These are phyloP conservation scores for Plasmodium reichenowi DNA, from an alignment of 169 alveolate species.

Conservation along the genomic window DNA sequence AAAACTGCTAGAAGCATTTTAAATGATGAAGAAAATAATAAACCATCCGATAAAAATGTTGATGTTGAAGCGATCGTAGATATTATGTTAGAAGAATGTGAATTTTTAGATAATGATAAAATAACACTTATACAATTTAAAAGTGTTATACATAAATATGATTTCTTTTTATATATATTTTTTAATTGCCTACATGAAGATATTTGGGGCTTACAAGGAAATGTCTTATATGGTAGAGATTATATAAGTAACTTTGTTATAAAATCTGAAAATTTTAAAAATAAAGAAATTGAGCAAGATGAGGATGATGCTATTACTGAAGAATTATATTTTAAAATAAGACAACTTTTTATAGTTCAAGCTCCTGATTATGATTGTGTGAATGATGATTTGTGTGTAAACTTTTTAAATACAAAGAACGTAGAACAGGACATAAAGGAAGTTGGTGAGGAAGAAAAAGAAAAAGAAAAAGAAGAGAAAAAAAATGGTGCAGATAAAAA, in stretches of 20 bases:
- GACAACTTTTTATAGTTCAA: constrained; percentile 71
- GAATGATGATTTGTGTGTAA: constrained; percentile 62
- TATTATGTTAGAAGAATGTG: constrained; percentile 83
- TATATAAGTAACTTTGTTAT: constrained; percentile 62
- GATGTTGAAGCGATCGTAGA: constrained; percentile 84
- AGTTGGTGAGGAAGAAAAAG: background rate
- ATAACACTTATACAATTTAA: constrained; percentile 85
- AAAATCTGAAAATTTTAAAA: constrained; percentile 56
- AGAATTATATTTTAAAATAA: constrained; percentile 67
- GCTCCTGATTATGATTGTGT: constrained; percentile 74
- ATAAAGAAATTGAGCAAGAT: constrained; percentile 28
- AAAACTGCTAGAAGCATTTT: constrained; percentile 73
- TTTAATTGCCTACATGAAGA: constrained; percentile 90
- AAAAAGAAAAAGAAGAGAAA: background rate
- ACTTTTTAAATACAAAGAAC: constrained; percentile 19
- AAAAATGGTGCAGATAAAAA: background rate
- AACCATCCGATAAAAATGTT: constrained; percentile 39
- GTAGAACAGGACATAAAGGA: constrained; percentile 5
- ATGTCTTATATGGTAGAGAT: constrained; percentile 84
- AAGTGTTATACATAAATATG: constrained; percentile 87
- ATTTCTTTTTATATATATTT: constrained; percentile 84
- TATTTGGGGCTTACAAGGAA: constrained; percentile 91
- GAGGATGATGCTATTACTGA: constrained; percentile 62
- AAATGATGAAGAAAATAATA: constrained; percentile 46
- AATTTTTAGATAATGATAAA: constrained; percentile 84